Evolutionary conservation across 2,329 filamentous ascomycete genomes (phyloP), one percentile per base, ranked within the genome.

Genomic region (Aspergillus fumigatiaffinis): DNA sequence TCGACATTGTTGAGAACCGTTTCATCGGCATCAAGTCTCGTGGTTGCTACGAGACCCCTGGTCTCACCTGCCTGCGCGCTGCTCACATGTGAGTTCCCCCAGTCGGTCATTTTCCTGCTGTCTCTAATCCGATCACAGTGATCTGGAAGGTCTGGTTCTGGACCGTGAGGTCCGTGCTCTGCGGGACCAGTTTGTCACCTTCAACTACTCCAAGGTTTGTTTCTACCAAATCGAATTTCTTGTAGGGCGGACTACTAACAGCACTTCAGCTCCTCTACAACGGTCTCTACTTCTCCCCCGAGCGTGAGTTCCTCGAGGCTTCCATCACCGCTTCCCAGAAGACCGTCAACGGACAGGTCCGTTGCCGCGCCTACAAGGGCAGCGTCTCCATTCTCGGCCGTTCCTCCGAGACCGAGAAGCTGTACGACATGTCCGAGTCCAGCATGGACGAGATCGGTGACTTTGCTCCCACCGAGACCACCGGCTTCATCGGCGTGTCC

Each of bases 1-100:
- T 93, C 64, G 90, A 93, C 74, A 93, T 93, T 70, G 89, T 92
- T 60, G 89, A 91, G 76, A 89, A 90, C 79, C 84, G 90, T 54
- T 90, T 88, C 79, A 88, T 90, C 70, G 90, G 89, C 62, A 81
- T 92, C 67, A 92, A 92, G 81, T 87, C 83, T 65, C 85, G 90
- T 68, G 90, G 90, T 67, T 92, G 89, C 80, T 92, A 92, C 79
- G 90, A 92, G 65, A 70, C 68, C 54, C 68, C 69, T 29, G 68
- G 66, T 63, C 68, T 70, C 35, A 72, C 69, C 59, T 68, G 66
- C 60, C 63, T 73, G 61, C 68, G 69, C 54, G 60, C 68, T 57
- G 68, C 70, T 54, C 71, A 72, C 63, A 61, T 87, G 52, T 58
- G 54, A 42, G 53, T 58, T 4, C 6, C 50, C 17, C 29, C 10